Percentiles rank a stretch among this genome's conserved stretches.
These are phyloP conservation scores for Westerdykella ornata DNA, from an alignment of 2,329 filamentous ascomycete species.

Conservation along the genomic window DNA sequence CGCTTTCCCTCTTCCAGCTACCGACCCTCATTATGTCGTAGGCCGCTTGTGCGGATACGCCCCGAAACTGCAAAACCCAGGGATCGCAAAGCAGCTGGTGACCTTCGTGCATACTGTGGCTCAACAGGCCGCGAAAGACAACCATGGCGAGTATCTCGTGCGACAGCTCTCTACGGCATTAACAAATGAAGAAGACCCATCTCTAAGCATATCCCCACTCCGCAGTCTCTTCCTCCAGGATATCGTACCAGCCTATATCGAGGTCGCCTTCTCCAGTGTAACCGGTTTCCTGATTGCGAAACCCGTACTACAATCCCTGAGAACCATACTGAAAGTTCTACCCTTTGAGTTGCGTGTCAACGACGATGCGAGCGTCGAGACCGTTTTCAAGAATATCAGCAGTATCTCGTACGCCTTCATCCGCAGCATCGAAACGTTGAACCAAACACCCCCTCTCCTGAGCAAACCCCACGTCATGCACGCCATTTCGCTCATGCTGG, in stretches of 20 bases:
- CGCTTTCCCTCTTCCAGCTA: conserved; percentile 53
- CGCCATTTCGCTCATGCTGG: conserved; percentile 36
- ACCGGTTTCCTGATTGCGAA: conserved; percentile 48
- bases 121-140: conserved; percentile 52
- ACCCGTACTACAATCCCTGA: conserved; percentile 48
- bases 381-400: conserved; percentile 33
- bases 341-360: conserved; percentile 43
- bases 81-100: conserved; percentile 49
- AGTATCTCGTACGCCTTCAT: conserved; percentile 36
- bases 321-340: conserved; percentile 39
- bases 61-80: conserved; percentile 45
- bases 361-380: conserved; percentile 35
- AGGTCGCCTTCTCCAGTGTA: conserved; percentile 40
- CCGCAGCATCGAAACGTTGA: conserved; percentile 34
- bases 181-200: conserved; percentile 39
- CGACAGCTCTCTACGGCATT: conserved; percentile 50
- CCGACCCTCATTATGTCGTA: conserved; percentile 57
- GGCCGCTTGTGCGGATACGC: conserved; percentile 55
- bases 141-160: conserved; percentile 51
- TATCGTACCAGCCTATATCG: conserved; percentile 53
- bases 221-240: conserved; percentile 48
- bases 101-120: conserved; percentile 55
- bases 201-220: conserved; percentile 34
- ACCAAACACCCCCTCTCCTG: conserved; percentile 30
- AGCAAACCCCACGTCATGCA: conserved; percentile 37